Evolutionary conservation across 352 stramenopile species (phyloP).

Genomic region (Phytopythium sindhum): DNA sequence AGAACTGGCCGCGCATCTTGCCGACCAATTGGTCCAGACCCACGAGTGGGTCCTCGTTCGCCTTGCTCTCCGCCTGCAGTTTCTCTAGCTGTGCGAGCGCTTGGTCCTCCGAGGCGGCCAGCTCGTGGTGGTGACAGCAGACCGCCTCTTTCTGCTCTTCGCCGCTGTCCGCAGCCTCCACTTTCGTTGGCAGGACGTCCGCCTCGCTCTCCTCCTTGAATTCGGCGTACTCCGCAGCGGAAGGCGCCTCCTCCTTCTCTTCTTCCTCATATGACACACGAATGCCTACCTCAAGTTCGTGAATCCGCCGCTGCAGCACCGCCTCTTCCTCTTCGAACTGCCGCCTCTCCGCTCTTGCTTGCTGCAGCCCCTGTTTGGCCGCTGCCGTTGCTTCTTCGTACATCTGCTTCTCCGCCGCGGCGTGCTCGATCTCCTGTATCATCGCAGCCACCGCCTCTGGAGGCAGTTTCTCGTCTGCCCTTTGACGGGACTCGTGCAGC

Average conservation of each 20-base stretch:
- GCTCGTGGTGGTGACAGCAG: neutral
- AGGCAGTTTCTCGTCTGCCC: neutral
- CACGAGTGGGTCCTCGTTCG: neutral
- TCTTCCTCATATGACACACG: neutral
- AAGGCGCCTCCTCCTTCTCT: neutral
- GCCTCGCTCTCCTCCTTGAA: slow-evolving; percentile 5
- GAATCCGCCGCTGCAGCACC: neutral
- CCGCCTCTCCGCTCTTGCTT: neutral
- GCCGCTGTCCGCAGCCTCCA: neutral
- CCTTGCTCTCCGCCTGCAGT: neutral
- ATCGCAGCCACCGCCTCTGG: neutral
- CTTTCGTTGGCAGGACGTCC: neutral
- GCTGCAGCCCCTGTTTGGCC: neutral
- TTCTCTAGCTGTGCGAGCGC: too few relatives aligned
- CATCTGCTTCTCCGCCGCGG: neutral
- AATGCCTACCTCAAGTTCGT: neutral
- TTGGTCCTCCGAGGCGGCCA: neutral
- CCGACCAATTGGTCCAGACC: neutral
- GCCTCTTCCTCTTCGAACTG: neutral
- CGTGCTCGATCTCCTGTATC: too few relatives aligned
- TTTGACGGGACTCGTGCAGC: neutral
- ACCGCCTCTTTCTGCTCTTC: neutral
- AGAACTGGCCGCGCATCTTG: neutral
- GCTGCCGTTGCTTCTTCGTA: neutral
- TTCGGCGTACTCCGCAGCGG: neutral